Evolutionary conservation across 2,329 filamentous ascomycete genomes (phyloP).

Genomic region (Seiridium unicorne): DNA sequence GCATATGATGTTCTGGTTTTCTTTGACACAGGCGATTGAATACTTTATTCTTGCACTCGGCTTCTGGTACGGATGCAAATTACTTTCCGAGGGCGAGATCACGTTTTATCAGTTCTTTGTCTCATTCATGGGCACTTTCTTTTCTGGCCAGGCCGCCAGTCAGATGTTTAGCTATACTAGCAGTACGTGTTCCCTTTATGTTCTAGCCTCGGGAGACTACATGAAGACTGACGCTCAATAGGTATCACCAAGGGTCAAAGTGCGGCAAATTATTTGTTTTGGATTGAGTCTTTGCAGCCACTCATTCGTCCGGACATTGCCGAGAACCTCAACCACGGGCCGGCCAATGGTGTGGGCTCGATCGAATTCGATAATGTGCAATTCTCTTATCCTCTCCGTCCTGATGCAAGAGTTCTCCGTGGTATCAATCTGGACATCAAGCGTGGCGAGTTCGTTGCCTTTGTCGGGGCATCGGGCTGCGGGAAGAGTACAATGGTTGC

Average conservation of each 20-base stretch:
- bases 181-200: constrained; percentile 22
- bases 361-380: constrained; percentile 54
- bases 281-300: constrained; percentile 40
- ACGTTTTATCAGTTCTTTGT: constrained; percentile 44
- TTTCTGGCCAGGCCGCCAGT: constrained; percentile 38
- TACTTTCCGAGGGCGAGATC: constrained; percentile 35
- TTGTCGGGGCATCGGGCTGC: constrained; percentile 56
- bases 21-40: constrained; percentile 22
- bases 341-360: constrained; percentile 17
- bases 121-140: constrained; percentile 50
- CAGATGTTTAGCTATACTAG: constrained; percentile 47
- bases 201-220: not conserved
- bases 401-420: constrained; percentile 36
- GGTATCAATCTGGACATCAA: constrained; percentile 42
- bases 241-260: constrained; percentile 42
- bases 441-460: constrained; percentile 49
- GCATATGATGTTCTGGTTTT: constrained; percentile 16
- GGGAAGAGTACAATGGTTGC: constrained; percentile 62
- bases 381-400: constrained; percentile 60
- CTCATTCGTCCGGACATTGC: constrained; percentile 37
- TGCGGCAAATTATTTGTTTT: constrained; percentile 49
- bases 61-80: constrained; percentile 36
- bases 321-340: constrained; percentile 35
- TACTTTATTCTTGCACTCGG: constrained; percentile 31
- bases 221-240: not conserved